A percentile compares a stretch with the other conserved stretches of the same genome.
Conservation (phyloP, 202 grass and related monocot species). For the Schoenoplectus tabernaemontani region DNA sequence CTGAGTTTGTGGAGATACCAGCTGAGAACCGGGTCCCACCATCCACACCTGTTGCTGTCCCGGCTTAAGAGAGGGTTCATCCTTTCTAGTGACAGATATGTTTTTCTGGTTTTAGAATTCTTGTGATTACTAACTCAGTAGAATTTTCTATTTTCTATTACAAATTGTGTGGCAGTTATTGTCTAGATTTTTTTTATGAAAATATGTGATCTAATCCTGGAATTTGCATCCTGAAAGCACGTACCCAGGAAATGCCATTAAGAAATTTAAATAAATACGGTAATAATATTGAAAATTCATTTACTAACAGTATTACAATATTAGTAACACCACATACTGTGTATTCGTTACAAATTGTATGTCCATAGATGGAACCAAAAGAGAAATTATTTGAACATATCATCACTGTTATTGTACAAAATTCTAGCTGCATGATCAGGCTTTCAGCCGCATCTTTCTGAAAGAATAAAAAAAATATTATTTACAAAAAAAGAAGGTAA, state of each 20-base stretch:
- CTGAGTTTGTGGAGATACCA: conserved; percentile 79
- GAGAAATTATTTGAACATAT: background rate
- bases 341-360: background rate
- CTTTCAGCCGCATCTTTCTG: background rate
- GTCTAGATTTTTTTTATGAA: background rate
- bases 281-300: background rate
- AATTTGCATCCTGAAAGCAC: background rate
- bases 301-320: background rate
- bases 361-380: background rate
- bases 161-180: background rate
- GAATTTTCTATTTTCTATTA: conserved; percentile 7
- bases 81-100: background rate
- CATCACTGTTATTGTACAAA: background rate
- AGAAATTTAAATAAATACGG: background rate
- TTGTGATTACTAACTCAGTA: conserved; percentile 20
- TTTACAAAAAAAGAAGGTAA: background rate
- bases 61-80: conserved; percentile 20
- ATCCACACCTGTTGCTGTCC: conserved; percentile 36
- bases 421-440: background rate
- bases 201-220: background rate
- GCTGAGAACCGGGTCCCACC: conserved; percentile 71
- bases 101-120: conserved; percentile 7
- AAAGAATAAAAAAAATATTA: background rate
- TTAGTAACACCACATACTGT: background rate
- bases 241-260: background rate